These are phyloP conservation scores for Chaetomium sp. DNA, from an alignment of 2,329 filamentous ascomycete species.

Conservation along the genomic window DNA sequence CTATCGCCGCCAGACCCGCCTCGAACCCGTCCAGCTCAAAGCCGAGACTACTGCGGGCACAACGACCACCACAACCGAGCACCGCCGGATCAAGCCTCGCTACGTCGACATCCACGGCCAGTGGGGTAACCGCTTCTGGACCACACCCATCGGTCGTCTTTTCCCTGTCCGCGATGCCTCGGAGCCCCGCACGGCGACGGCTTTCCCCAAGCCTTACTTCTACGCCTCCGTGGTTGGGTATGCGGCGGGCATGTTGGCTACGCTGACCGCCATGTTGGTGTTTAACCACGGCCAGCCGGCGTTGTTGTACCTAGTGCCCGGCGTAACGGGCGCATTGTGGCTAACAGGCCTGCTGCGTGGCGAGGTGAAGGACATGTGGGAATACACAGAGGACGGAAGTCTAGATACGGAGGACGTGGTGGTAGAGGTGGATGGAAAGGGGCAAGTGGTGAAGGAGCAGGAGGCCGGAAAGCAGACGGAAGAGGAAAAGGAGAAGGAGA, in stretches of 20 bases:
- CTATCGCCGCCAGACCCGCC: conserved; percentile 63
- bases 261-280: conserved; percentile 68
- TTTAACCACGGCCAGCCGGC: conserved; percentile 83
- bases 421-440: conserved; percentile 47
- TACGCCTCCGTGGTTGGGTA: conserved; percentile 71
- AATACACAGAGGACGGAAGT: conserved; percentile 67
- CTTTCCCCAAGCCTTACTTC: conserved; percentile 83
- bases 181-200: conserved; percentile 34
- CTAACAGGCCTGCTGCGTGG: conserved; percentile 63
- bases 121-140: conserved; percentile 86
- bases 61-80: conserved; percentile 33
- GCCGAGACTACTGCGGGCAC: conserved; percentile 28
- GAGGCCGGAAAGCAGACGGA: conserved; percentile 27
- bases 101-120: conserved; percentile 58
- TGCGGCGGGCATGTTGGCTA: conserved; percentile 66
- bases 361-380: conserved; percentile 71
- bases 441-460: conserved; percentile 38
- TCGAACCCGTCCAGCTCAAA: conserved; percentile 33
- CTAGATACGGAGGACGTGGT: conserved; percentile 50
- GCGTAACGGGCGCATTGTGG: conserved; percentile 71
- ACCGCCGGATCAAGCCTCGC: conserved; percentile 44
- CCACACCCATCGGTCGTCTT: conserved; percentile 30
- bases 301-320: conserved; percentile 84
- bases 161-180: conserved; percentile 27
- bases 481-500: conserved; percentile 28